Conservation (phyloP, 1,284 basidiomycete species). For the Sporisorium iseilematis-ciliati region DNA sequence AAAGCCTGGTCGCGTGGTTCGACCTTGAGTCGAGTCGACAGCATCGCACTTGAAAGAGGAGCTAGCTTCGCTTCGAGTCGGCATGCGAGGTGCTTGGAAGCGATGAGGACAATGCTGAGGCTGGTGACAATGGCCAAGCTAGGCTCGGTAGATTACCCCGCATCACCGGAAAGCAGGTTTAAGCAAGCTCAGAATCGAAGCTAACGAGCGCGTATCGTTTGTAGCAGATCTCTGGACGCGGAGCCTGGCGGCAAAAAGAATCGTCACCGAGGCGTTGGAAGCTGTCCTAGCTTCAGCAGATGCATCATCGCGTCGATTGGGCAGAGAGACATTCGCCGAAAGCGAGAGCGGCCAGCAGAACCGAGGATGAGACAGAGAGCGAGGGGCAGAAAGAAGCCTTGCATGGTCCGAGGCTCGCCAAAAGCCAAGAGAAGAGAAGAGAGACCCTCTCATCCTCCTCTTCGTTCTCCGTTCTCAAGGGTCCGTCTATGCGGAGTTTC, state of each 20-base stretch:
- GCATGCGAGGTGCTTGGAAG: background rate
- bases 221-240: no score
- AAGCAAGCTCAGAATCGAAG: background rate
- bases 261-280: background rate
- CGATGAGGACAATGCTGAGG: constrained; percentile 8
- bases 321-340: background rate
- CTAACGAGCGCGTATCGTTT: background rate
- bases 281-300: background rate
- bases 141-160: constrained; percentile 8
- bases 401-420: background rate
- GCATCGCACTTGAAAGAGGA: background rate
- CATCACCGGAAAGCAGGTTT: background rate
- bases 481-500: constrained; percentile 3
- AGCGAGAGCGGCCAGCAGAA: background rate
- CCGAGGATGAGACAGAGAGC: background rate
- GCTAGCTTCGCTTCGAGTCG: background rate
- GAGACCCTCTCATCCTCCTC: background rate
- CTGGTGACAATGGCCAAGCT: background rate
- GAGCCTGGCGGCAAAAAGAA: no score
- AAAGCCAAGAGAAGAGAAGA: background rate
- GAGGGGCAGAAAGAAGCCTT: background rate
- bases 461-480: background rate
- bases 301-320: background rate
- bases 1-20: constrained; percentile 1
- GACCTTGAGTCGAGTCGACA: background rate